Conservation (phyloP, 208 protist species). For the Trypanosoma brucei region DNA sequence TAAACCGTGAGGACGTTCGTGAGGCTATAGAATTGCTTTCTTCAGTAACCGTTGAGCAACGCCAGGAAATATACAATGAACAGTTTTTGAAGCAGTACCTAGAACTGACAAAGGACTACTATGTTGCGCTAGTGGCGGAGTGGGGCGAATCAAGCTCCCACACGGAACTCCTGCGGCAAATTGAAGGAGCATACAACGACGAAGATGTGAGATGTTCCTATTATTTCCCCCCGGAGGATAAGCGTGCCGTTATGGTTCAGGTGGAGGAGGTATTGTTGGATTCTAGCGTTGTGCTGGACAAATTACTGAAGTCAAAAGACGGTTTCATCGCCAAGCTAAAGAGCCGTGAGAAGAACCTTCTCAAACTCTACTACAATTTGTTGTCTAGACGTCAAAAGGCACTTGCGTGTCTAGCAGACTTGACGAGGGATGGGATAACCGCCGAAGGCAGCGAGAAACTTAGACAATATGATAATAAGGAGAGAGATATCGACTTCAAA, state of each 20-base stretch:
- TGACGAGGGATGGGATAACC: constrained; percentile 48
- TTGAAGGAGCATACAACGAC: constrained; percentile 35
- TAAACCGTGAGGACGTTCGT: constrained; percentile 44
- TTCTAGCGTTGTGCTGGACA: constrained; percentile 33
- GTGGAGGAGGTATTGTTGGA: constrained; percentile 59
- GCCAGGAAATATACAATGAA: constrained; percentile 57
- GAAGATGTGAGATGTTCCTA: constrained; percentile 48
- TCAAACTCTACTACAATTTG: constrained; percentile 54
- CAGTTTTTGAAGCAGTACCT: constrained; percentile 74
- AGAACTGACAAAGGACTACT: constrained; percentile 42
- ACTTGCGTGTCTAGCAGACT: constrained; percentile 32
- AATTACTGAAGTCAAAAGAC: constrained; percentile 37
- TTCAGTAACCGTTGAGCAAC: constrained; percentile 61
- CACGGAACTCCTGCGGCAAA: constrained; percentile 32
- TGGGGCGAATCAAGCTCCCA: constrained; percentile 35
- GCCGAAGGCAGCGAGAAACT: constrained; percentile 43
- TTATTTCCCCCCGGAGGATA: constrained; percentile 59
- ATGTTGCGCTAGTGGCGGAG: constrained; percentile 33
- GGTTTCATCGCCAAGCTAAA: constrained; percentile 47
- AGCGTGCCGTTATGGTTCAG: constrained; percentile 44
- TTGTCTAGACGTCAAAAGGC: constrained; percentile 51
- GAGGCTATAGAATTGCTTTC: constrained; percentile 67
- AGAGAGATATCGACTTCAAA: constrained; percentile 48
- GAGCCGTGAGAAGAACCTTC: constrained; percentile 36
- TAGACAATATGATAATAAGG: constrained; percentile 34